A percentile compares a stretch with the other conserved stretches of the same genome.
These are phyloP conservation scores for Globisporangium yorkense DNA, from an alignment of 352 stramenopile species.

Conservation along the genomic window DNA sequence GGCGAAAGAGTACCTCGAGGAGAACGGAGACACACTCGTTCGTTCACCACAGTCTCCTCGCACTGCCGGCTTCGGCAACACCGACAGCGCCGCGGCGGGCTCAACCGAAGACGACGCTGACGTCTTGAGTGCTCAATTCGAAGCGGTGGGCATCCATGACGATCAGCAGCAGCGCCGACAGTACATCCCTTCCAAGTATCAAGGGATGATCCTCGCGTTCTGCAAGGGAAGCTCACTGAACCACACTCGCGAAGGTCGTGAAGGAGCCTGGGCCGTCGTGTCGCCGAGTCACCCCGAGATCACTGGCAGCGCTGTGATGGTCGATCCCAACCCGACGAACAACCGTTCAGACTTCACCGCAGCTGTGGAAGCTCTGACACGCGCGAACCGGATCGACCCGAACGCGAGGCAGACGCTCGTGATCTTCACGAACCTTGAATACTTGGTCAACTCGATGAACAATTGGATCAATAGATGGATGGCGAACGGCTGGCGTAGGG, in stretches of 20 bases:
- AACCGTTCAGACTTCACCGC: conserved; percentile 27
- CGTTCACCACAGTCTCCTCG: not conserved
- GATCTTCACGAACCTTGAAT: conserved; percentile 76
- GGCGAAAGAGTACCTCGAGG: conserved; percentile 42
- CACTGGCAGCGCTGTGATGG: not conserved
- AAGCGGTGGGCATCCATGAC: not conserved
- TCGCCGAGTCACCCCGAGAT: not conserved
- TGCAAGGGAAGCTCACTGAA: not conserved
- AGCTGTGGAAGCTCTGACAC: conserved; percentile 45
- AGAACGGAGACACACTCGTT: not conserved
- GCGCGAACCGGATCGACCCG: conserved; percentile 51
- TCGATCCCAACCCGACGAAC: conserved; percentile 12
- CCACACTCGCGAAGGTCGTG: not conserved
- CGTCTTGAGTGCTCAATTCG: not conserved
- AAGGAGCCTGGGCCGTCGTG: not conserved
- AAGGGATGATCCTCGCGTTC: not conserved
- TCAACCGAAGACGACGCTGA: not conserved
- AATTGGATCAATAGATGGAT: conserved; percentile 62
- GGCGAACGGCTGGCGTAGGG: conserved; percentile 57
- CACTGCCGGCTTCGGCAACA: not conserved
- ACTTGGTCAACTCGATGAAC: conserved; percentile 78
- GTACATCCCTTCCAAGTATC: not conserved
- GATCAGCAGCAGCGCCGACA: no score
- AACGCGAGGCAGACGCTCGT: conserved; percentile 27
- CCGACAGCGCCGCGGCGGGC: not conserved